phyloP scores from a whole-genome alignment of 257 asterid genomes.

The Leonotis leonurus region DNA sequence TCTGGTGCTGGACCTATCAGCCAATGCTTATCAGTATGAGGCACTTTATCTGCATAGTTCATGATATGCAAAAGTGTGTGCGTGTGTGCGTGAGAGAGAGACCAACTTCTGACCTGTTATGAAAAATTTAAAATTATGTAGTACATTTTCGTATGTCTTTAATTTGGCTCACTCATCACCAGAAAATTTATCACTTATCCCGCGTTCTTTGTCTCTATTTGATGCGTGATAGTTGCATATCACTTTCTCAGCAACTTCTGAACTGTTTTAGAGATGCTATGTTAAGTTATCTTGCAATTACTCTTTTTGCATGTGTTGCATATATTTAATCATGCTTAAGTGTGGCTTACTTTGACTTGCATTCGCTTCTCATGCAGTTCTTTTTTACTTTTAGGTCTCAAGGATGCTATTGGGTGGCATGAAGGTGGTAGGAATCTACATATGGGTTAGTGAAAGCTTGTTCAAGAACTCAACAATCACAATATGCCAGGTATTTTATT shows the following conservation, averaged over 20 bases:
- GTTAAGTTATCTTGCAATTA: neutral
- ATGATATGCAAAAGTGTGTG: neutral
- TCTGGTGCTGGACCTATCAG: neutral
- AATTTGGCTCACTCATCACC: neutral
- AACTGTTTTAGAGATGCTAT: constrained; percentile 5
- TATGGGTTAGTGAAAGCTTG: constrained; percentile 72
- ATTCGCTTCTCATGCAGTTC: neutral
- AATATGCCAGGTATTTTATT: constrained; percentile 91
- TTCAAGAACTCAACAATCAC: constrained; percentile 72
- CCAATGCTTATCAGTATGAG: neutral
- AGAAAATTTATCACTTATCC: neutral
- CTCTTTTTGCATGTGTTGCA: neutral
- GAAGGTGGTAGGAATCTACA: constrained; percentile 81
- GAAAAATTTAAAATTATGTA: neutral
- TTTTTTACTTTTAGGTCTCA: constrained; percentile 50
- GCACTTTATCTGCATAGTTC: neutral
- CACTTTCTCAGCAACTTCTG: neutral
- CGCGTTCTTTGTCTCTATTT: neutral
- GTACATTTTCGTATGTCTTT: neutral
- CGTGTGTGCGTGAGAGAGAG: neutral
- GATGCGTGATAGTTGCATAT: constrained; percentile 1
- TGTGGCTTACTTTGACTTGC: neutral
- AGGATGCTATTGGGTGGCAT: constrained; percentile 92
- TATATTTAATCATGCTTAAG: neutral
- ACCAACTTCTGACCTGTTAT: no score